These are phyloP conservation scores for Solanum sejunctum DNA, from an alignment of 257 asterid genomes.

Conservation along the genomic window DNA sequence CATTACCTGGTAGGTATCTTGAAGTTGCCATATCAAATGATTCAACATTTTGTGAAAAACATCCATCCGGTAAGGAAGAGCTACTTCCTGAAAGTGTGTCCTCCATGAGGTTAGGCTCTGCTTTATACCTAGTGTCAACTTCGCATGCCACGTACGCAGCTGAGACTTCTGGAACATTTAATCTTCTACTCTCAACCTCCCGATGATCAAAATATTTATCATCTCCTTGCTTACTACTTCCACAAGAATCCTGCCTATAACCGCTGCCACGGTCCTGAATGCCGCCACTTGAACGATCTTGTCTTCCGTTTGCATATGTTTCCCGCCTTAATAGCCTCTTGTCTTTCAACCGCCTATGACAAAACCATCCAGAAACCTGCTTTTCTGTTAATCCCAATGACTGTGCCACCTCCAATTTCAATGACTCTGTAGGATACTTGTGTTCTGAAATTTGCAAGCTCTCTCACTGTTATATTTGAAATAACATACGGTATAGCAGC, in stretches of 20 bases:
- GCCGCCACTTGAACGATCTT: constrained; percentile 66
- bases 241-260: constrained; percentile 85
- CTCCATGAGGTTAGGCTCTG: constrained; percentile 23
- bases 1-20: constrained; percentile 33
- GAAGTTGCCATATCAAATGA: constrained; percentile 30
- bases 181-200: constrained; percentile 72
- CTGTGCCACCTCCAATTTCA: constrained; percentile 65
- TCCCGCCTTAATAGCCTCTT: constrained; percentile 44
- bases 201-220: constrained; percentile 37
- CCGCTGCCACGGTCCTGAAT: constrained; percentile 82
- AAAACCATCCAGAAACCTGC: constrained; percentile 97
- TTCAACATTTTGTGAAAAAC: constrained; percentile 24
- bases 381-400: constrained; percentile 81
- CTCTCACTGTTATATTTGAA: background rate
- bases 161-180: constrained; percentile 32
- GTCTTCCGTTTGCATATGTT: constrained; percentile 28
- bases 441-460: constrained; percentile 41
- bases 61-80: constrained; percentile 38
- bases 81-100: constrained; percentile 76
- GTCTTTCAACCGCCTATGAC: constrained; percentile 89
- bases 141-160: constrained; percentile 42
- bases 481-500: background rate
- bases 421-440: constrained; percentile 65
- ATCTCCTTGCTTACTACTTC: constrained; percentile 79
- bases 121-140: constrained; percentile 25